These are phyloP conservation scores for Leptosphaerulina australis DNA, from an alignment of 2,329 filamentous ascomycete genomes.

Conservation along the genomic window DNA sequence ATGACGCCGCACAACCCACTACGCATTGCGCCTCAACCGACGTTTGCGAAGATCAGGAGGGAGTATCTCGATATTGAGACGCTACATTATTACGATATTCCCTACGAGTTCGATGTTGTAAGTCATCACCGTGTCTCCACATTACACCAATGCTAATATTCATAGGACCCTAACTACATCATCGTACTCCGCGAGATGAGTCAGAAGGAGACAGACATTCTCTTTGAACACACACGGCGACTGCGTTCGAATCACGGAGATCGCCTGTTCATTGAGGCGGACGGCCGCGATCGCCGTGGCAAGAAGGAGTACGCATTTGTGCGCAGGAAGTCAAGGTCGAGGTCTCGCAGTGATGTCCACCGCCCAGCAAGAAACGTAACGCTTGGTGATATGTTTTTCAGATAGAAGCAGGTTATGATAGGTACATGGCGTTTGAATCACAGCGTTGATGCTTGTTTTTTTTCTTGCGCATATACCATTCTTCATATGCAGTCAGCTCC, in stretches of 20 bases:
- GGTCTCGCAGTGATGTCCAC: slow-evolving; percentile 40
- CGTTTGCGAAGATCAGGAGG: slow-evolving; percentile 56
- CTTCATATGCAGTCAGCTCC: slow-evolving; percentile 2
- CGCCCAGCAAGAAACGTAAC: slow-evolving; percentile 40
- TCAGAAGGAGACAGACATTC: slow-evolving; percentile 54
- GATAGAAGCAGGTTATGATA: slow-evolving; percentile 9
- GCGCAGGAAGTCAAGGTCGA: slow-evolving; percentile 40
- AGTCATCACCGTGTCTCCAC: slow-evolving; percentile 27
- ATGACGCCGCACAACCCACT: slow-evolving; percentile 42
- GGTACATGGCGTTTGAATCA: neutral
- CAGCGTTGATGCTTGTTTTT: neutral
- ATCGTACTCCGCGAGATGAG: slow-evolving; percentile 59
- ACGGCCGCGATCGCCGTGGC: slow-evolving; percentile 42
- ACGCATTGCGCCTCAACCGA: slow-evolving; percentile 46
- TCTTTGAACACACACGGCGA: slow-evolving; percentile 58
- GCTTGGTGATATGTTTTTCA: slow-evolving; percentile 43
- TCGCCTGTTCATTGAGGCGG: slow-evolving; percentile 53
- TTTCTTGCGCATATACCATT: slow-evolving; percentile 15
- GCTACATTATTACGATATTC: slow-evolving; percentile 55
- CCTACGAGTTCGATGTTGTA: slow-evolving; percentile 56
- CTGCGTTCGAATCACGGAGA: slow-evolving; percentile 43
- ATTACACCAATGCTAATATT: slow-evolving; percentile 8
- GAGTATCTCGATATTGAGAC: slow-evolving; percentile 56
- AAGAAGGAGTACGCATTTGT: slow-evolving; percentile 56
- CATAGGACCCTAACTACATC: slow-evolving; percentile 53